A percentile compares a stretch with the other conserved stretches of the same genome.
Evolutionary conservation across 768 basidiomycete species (phyloP).

Genomic region (Pluteus cervinus): DNA sequence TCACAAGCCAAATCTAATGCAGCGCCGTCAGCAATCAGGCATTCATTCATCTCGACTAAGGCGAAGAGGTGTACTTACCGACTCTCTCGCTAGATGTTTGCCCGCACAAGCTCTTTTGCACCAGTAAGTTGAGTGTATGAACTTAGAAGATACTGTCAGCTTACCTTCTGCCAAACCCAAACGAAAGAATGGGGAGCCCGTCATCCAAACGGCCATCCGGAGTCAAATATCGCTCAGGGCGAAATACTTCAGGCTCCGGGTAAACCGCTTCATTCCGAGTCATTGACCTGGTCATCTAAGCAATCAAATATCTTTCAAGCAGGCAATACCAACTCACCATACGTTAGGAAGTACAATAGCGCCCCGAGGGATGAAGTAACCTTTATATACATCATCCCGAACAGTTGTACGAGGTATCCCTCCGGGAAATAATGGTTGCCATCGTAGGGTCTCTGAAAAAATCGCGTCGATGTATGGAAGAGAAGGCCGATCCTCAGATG

Average conservation of each 20-base stretch:
- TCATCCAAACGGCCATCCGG: conserved; percentile 12
- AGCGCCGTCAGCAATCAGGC: too few relatives aligned
- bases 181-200: conserved; percentile 17
- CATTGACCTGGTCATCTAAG: conserved; percentile 26
- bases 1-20: conserved; percentile 14
- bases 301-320: not conserved
- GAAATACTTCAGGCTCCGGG: conserved; percentile 45
- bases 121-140: too few relatives aligned
- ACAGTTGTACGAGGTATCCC: conserved; percentile 27
- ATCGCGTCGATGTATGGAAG: conserved; percentile 42
- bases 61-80: too few relatives aligned
- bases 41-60: too few relatives aligned
- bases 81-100: conserved; percentile 18
- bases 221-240: conserved; percentile 49
- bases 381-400: conserved; percentile 26
- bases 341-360: conserved; percentile 14
- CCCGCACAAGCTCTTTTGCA: conserved; percentile 20
- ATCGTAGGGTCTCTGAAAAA: conserved; percentile 35
- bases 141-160: too few relatives aligned
- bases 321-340: conserved; percentile 8
- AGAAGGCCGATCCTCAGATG: conserved; percentile 29
- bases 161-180: conserved; percentile 29
- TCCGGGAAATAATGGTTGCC: conserved; percentile 31
- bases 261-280: conserved; percentile 46
- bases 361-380: conserved; percentile 18